Conservation (phyloP, 306 rosid species). For the Fagus crenata region DNA sequence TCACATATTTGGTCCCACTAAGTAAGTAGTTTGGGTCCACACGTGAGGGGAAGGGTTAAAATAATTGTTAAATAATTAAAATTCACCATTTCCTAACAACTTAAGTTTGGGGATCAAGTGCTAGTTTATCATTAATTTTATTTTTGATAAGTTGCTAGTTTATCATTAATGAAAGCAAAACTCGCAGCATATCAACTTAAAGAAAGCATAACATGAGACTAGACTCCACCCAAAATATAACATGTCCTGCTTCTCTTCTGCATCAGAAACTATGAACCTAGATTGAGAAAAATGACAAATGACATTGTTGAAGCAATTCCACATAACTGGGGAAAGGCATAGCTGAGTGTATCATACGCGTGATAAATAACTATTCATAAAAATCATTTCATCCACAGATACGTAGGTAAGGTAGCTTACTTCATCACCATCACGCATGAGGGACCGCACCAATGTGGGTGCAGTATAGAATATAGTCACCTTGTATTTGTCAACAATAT, state of each 20-base stretch:
- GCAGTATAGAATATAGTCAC: conserved; percentile 95
- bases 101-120: too few species aligned
- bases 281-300: conserved; percentile 1
- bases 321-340: neutral
- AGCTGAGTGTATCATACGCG: neutral
- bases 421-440: conserved; percentile 87
- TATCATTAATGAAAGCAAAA: conserved; percentile 1
- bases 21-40: too few species aligned
- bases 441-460: conserved; percentile 97
- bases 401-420: conserved; percentile 42
- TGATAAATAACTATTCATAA: conserved; percentile 3
- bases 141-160: too few species aligned
- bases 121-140: too few species aligned
- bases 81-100: too few species aligned
- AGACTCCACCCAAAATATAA: neutral
- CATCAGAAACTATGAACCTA: conserved; percentile 9
- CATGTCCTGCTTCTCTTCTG: neutral
- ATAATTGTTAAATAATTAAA: too few species aligned
- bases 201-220: neutral
- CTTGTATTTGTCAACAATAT: conserved; percentile 93
- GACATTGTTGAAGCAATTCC: neutral
- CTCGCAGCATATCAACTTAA: neutral
- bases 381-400: conserved; percentile 20
- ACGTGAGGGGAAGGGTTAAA: too few species aligned
- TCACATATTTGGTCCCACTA: too few species aligned